Evolutionary conservation across 108 stramenopile genomes (phyloP), one percentile per base, ranked within the genome.

Genomic region (Conticribra guillardii): DNA sequence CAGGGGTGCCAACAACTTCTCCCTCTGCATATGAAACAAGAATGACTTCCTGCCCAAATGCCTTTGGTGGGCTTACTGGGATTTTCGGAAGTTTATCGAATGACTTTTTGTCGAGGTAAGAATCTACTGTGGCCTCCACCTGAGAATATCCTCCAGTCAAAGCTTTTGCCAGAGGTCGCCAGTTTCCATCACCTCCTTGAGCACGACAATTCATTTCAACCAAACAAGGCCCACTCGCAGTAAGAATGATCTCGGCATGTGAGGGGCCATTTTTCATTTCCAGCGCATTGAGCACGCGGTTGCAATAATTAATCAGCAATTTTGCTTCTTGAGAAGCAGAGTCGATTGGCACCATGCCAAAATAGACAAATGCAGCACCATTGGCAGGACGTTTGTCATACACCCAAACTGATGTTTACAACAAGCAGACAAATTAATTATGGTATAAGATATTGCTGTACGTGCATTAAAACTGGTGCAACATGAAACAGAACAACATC

Each of bases 181-280:
- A 98, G 31, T 94, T 96, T 18, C 96, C 96, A 55, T 97, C 96
- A 21, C 96, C 97, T 19, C 97, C 97, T 62, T 98, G 98, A 26
- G 88, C 87, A 16, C 96, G 87, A 24, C 85, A 76, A 30, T 76
- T 82, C 77, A 87, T 82, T 65, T 97, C 97, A 15, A 97, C 95
- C 18, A 97, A 77, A 67, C 95, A 94, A 18, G 95, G 95, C 4
- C 87, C 94, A 54, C 80, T 83, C 28, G 72, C 71, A n/a, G 90
- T 89, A 61, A 91, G 79, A 79, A 89, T 92, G 2, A 92, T 82
- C 71, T 91, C 90, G n/a, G 63, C 84, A 71, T 96, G 95, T 37
- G 52, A 27, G 16, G 87, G 84, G 1, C 86, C 87, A 48, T 95
- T 84, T 60, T 77, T 86, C 62, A 92, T 52, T 65, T 81, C 86